Evolutionary conservation across 2,329 filamentous ascomycete species (phyloP).

Genomic region (Calonectria crousiana): DNA sequence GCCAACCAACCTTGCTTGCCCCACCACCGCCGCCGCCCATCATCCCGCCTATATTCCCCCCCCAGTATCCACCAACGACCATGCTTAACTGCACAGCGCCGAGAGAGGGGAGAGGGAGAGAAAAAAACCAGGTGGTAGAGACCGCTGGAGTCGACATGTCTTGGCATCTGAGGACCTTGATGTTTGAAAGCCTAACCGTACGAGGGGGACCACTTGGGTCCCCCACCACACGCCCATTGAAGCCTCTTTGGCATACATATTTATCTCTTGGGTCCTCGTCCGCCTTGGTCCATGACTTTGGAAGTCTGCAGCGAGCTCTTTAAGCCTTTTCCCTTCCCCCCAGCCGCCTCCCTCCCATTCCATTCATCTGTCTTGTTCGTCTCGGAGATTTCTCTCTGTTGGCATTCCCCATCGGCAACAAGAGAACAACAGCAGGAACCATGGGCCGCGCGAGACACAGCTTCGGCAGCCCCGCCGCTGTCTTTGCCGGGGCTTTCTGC

Average conservation of each 20-base stretch:
- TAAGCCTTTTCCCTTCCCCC: not conserved
- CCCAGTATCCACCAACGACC: not conserved
- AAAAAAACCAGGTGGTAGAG: not conserved
- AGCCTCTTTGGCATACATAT: not conserved
- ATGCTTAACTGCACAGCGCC: not conserved
- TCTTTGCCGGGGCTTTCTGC: conserved; percentile 25
- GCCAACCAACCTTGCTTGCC: not conserved
- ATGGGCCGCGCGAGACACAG: conserved; percentile 31
- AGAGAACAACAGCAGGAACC: conserved; percentile 9
- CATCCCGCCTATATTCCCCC: not conserved
- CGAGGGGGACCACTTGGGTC: not conserved
- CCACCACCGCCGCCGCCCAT: not conserved
- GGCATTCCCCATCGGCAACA: not conserved
- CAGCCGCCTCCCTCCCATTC: not conserved
- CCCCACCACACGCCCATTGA: conserved; percentile 11
- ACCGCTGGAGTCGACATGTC: not conserved
- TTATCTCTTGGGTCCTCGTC: not conserved
- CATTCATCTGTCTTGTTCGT: not conserved
- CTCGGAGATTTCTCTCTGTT: not conserved
- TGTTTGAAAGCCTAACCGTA: conserved; percentile 17
- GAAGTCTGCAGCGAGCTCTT: not conserved
- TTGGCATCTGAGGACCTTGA: conserved; percentile 27
- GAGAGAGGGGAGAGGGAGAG: not conserved
- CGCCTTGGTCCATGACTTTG: not conserved
- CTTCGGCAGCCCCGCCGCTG: conserved; percentile 23